Percentiles rank a stretch among this genome's conserved stretches.
These are phyloP conservation scores for Lentinula raphanica DNA, from an alignment of 768 basidiomycete species.

Conservation along the genomic window DNA sequence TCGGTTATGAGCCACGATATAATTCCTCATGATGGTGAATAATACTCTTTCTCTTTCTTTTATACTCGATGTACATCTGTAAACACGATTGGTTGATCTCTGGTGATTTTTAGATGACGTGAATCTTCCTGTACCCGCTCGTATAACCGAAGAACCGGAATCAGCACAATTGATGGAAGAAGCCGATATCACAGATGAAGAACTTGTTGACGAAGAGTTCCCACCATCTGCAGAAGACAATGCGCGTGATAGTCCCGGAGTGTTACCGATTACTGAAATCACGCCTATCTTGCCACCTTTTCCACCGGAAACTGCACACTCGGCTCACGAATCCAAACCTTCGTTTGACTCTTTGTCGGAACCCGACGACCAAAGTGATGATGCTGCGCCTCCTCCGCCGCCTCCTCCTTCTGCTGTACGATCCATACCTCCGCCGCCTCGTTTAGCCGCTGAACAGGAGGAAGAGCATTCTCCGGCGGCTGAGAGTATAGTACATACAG, in stretches of 20 bases:
- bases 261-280: not conserved
- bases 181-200: slow-evolving; percentile 1
- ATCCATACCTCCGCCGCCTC: slow-evolving; percentile 14
- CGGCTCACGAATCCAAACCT: not conserved
- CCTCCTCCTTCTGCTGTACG: slow-evolving; percentile 8
- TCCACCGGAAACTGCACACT: not conserved
- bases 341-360: not conserved
- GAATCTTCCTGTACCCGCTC: not conserved
- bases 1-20: slow-evolving; percentile 12
- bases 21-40: slow-evolving; percentile 23
- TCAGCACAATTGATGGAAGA: not conserved
- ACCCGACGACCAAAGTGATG: slow-evolving; percentile 1
- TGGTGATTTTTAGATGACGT: slow-evolving; percentile 3
- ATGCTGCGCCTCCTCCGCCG: slow-evolving; percentile 7
- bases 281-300: not conserved
- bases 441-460: slow-evolving; percentile 10
- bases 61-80: slow-evolving; percentile 8
- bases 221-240: not conserved
- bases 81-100: not conserved
- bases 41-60: slow-evolving; percentile 14
- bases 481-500: not conserved
- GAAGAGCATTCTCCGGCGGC: not conserved
- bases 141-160: slow-evolving; percentile 6
- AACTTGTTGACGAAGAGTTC: not conserved
- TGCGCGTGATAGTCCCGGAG: not conserved